Evolutionary conservation across 148 eudicot species (phyloP).

Genomic region (Rhododendron simsii): DNA sequence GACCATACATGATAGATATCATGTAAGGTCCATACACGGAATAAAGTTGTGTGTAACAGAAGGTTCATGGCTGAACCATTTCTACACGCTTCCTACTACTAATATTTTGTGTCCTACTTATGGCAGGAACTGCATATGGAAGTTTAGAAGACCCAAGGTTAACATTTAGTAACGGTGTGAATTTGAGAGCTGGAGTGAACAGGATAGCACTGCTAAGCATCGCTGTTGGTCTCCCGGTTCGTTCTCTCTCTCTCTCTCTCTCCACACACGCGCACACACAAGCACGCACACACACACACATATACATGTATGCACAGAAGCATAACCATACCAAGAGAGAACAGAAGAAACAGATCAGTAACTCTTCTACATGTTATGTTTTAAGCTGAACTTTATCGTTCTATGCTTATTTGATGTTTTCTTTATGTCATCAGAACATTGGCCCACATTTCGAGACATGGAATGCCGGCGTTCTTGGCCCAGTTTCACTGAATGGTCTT

Average conservation of each 20-base stretch:
- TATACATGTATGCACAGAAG: neutral
- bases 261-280: neutral
- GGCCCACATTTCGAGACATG: constrained; percentile 49
- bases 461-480: constrained; percentile 64
- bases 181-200: constrained; percentile 81
- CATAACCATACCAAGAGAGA: neutral
- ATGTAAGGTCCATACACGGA: neutral
- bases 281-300: neutral
- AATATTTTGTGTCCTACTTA: constrained; percentile 4
- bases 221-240: constrained; percentile 95
- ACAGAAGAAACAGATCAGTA: neutral
- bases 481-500: constrained; percentile 53
- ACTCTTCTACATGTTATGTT: neutral
- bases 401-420: neutral
- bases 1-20: neutral
- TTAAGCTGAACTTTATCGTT: neutral
- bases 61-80: neutral
- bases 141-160: constrained; percentile 75
- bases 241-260: constrained; percentile 18
- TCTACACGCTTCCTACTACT: neutral
- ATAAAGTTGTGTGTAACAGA: neutral
- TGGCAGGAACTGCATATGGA: constrained; percentile 77
- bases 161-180: constrained; percentile 62
- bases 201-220: constrained; percentile 81
- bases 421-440: constrained; percentile 20